phyloP scores from a whole-genome alignment of 306 rosid genomes.

The Glycine soja region DNA sequence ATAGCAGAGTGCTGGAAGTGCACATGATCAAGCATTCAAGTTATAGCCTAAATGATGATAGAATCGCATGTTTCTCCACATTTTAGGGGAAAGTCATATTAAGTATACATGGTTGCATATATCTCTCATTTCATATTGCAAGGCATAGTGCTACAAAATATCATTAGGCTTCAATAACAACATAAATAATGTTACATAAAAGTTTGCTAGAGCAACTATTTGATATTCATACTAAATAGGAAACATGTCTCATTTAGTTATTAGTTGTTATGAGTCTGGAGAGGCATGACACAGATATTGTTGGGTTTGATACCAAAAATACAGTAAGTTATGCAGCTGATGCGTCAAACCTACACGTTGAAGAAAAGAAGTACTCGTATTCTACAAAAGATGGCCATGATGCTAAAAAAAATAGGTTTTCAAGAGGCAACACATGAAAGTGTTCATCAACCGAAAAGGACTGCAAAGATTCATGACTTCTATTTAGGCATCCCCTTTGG shows the following conservation, averaged over 20 bases:
- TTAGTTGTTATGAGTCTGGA: conserved; percentile 65
- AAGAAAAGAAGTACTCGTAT: conserved; percentile 52
- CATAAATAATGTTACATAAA: conserved; percentile 24
- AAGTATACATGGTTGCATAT: conserved; percentile 27
- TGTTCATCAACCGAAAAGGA: conserved; percentile 51
- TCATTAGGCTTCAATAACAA: conserved; percentile 1
- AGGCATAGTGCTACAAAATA: conserved; percentile 16
- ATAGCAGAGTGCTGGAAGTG: neutral
- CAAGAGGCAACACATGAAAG: conserved; percentile 49
- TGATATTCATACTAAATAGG: conserved; percentile 46
- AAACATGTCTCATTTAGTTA: conserved; percentile 54
- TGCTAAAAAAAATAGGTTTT: conserved; percentile 48
- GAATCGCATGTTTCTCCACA: neutral
- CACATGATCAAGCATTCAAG: neutral
- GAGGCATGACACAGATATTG: conserved; percentile 57
- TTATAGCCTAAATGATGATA: conserved; percentile 1
- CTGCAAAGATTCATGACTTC: conserved; percentile 91
- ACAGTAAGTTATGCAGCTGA: conserved; percentile 55
- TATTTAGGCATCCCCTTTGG: conserved; percentile 98
- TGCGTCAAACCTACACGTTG: conserved; percentile 50
- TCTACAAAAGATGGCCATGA: conserved; percentile 46
- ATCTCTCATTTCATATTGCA: conserved; percentile 12
- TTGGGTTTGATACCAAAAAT: conserved; percentile 54
- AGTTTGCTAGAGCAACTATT: conserved; percentile 40
- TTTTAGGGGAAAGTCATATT: neutral